Conservation (phyloP, 2,329 filamentous ascomycete species). For the Trichophyton equinum region DNA sequence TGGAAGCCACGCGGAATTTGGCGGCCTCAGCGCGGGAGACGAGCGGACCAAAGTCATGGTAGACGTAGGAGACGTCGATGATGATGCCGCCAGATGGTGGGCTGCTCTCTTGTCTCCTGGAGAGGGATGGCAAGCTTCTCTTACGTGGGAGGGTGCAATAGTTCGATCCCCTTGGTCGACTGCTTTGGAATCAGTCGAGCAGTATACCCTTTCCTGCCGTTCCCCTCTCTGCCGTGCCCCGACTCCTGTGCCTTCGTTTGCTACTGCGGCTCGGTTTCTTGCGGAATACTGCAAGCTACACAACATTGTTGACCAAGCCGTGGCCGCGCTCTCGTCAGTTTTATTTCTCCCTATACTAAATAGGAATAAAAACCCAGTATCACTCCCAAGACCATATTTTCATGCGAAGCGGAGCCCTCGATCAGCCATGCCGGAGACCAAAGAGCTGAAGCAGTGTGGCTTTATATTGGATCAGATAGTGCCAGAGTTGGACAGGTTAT, state of each 20-base stretch:
- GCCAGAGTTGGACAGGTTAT: conserved; percentile 15
- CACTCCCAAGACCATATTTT: not conserved
- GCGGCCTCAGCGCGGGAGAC: not conserved
- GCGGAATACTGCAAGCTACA: conserved; percentile 15
- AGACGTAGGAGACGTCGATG: conserved; percentile 8
- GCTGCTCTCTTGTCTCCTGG: conserved; percentile 13
- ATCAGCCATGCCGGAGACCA: not conserved
- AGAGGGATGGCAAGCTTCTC: conserved; percentile 10
- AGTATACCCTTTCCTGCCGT: conserved; percentile 2
- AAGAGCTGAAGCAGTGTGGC: not conserved
- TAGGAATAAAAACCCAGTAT: not conserved
- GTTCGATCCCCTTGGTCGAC: conserved; percentile 8
- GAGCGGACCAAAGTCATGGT: not conserved
- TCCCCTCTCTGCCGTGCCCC: not conserved
- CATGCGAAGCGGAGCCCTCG: not conserved
- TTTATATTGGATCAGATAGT: not conserved
- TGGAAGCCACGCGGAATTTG: conserved; percentile 1
- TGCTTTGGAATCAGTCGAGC: not conserved
- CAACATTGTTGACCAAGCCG: conserved; percentile 15
- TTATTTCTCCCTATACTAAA: conserved; percentile 15
- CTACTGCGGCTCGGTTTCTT: conserved; percentile 16
- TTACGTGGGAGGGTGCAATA: not conserved
- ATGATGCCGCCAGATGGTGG: conserved; percentile 13
- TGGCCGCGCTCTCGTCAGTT: conserved; percentile 17
- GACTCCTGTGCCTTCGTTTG: not conserved